phyloP scores from a whole-genome alignment of 1,284 basidiomycete genomes.

The Malassezia caprae region DNA sequence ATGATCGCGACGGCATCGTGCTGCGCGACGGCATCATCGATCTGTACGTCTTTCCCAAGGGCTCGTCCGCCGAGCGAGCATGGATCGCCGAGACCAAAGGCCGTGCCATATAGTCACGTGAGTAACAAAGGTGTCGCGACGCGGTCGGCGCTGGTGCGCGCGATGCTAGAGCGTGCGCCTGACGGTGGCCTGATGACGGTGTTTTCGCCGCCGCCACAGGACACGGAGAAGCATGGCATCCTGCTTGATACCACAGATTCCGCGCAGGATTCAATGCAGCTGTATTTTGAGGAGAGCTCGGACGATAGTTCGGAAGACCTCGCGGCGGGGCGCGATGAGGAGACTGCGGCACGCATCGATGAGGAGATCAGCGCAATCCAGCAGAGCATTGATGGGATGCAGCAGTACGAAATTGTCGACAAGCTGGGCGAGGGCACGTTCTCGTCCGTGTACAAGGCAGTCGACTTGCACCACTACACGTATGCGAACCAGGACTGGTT shows the following conservation, averaged over 20 bases:
- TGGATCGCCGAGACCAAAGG: conserved; percentile 84
- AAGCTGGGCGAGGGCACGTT: conserved; percentile 89
- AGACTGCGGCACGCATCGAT: conserved; percentile 27
- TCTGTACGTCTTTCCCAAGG: conserved; percentile 74
- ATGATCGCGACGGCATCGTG: conserved; percentile 67
- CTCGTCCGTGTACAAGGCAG: conserved; percentile 93
- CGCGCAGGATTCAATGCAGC: not conserved
- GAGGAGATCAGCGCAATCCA: conserved; percentile 56
- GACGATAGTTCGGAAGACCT: conserved; percentile 1
- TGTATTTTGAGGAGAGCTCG: conserved; percentile 11
- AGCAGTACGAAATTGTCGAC: conserved; percentile 72
- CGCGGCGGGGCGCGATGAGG: conserved; percentile 14
- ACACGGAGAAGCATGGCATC: not conserved
- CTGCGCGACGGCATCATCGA: conserved; percentile 74
- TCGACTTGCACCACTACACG: conserved; percentile 65
- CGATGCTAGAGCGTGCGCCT: not conserved
- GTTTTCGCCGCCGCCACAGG: not conserved
- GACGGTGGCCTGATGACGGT: not conserved
- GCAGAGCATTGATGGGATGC: conserved; percentile 59
- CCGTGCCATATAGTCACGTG: conserved; percentile 13
- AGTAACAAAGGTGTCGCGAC: not conserved
- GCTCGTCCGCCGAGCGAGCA: conserved; percentile 60
- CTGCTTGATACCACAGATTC: not conserved
- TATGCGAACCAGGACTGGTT: conserved; percentile 74
- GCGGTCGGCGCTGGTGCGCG: not conserved